Base-by-base conservation (phyloP, 768 basidiomycete genomes). In the Boletellus ananiceps region DNA sequence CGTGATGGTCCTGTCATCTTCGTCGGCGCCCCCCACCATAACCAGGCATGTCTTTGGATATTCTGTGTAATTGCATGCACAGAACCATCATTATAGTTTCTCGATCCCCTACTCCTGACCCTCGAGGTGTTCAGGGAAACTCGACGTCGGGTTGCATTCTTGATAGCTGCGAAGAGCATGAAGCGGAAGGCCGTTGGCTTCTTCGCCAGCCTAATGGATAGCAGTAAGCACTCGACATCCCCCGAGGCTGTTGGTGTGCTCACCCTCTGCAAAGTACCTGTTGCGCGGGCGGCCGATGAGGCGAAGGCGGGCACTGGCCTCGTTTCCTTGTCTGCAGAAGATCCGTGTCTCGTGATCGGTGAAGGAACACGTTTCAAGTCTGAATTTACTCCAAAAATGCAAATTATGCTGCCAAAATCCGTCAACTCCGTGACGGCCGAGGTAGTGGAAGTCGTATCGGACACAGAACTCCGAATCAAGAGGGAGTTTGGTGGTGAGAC, bases 151-250 rank as follows among this genome's bases (percentile, higher is more conserved):
- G 88, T 95, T 16, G 83, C 86, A 47, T 92, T 94, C 63, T 74
- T 98, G 27, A 85, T 87, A 8, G 95, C 95, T 23, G 93, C 90
- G 3, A 86, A 85, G 66, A 94, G 91, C 63, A 80, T 95, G 88
- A 67, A 88, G 49, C 72, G 89, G 42, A 79, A 76, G 55, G 79
- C 83, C 51, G 75, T 98, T 43, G 95, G 94, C 0, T 81, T 83
- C 57, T 89, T 90, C 60, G 83, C 86, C 7, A 73, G 82, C 21
- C 69, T 92, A 37, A 89, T 98, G 84, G 83, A 86, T 40, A 88
- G 87, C 62, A 98, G 94, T 97, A 67, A 61, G 79, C 70, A 8
- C 33, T 23, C 37, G 31, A 14, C 14, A 27, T 40, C 14, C 2
- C 34, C 18, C 49, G 23, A 19, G 16, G 33, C 23, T 36, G 35